Evolutionary conservation across 257 asterid species (phyloP), one percentile per base, ranked within the genome.

Genomic region (Solanum appendiculatum): DNA sequence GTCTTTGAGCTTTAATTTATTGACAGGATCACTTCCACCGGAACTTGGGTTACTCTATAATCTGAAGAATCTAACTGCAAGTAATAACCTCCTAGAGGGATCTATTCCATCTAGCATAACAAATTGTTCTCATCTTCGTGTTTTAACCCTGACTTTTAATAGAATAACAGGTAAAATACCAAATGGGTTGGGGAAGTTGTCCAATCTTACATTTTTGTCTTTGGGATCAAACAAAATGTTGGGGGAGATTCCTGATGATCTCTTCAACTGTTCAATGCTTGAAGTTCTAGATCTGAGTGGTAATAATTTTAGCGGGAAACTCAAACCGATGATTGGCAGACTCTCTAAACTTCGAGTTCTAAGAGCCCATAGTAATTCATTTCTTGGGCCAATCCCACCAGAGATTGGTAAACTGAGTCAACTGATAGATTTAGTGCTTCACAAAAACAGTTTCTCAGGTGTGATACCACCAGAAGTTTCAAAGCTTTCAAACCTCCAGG

Each of bases 181-280:
- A 7, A 63, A 20, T 6, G 96, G 94, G 51, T 39, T 96, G 29
- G 91, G 93, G 37, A 83, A 77, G 44, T 58, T 96, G 39, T 27
- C 90, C 0, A 93, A 93, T 86, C 96, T 96, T 25, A 91, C 92
- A 3, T 89, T 27, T 72, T 9, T 96, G 15, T 88, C 94, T 10
- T 54, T 95, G 44, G 94, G 94, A 58, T 81, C 9, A 6, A 95
- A 96, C 85, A 18, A 64, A 20, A 83, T 96, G 86, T 85, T 87
- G 1, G 98, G 97, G 12, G 85, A 54, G 27, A 92, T 94, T 70
- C 97, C 99, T 6, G 94, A 91, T 48, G 98, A 93, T 68, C 86
- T 95, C 69, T 94, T 88, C 90, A 87, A 93, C 88, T 95, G 98
- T 92, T 56, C 94, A 3, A 60, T 89, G 87, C 94, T 96, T 48